phyloP scores from a whole-genome alignment of 2,329 filamentous ascomycete genomes.

The Colletotrichum sp. region DNA sequence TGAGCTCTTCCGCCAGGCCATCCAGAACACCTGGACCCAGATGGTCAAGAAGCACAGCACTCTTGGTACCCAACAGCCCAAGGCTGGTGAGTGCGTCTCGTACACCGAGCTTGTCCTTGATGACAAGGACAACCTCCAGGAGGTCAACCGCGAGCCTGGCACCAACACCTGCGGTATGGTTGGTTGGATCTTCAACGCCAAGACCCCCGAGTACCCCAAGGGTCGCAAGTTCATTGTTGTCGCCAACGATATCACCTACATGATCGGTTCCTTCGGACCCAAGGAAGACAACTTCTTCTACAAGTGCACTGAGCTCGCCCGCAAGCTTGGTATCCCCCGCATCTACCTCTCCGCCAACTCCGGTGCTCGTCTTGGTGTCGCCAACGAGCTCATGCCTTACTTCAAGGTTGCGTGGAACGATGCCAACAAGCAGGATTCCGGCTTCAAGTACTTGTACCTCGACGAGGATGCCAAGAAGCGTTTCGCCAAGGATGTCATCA shows the following conservation, averaged over 20 bases:
- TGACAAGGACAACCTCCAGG: constrained; percentile 87
- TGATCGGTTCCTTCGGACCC: constrained; percentile 97
- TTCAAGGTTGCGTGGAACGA: constrained; percentile 99
- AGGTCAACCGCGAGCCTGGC: constrained; percentile 93
- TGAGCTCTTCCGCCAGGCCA: constrained; percentile 96
- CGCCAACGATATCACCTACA: constrained; percentile 99
- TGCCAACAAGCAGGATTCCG: constrained; percentile 75
- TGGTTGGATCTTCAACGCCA: constrained; percentile 93
- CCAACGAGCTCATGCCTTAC: constrained; percentile 94
- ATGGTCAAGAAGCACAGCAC: constrained; percentile 75
- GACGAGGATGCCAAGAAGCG: constrained; percentile 84
- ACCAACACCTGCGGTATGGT: constrained; percentile 99
- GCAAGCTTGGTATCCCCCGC: constrained; percentile 91
- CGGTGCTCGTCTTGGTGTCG: constrained; percentile 94
- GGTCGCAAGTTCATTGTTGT: constrained; percentile 94
- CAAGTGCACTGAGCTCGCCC: constrained; percentile 96
- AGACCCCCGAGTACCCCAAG: constrained; percentile 92
- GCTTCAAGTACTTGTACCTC: constrained; percentile 97
- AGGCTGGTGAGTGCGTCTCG: constrained; percentile 88
- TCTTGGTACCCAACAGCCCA: constrained; percentile 81
- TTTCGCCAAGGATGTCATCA: constrained; percentile 78
- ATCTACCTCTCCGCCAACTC: constrained; percentile 99
- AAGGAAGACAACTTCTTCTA: constrained; percentile 98
- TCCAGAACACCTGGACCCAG: constrained; percentile 92
- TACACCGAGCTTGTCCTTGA: constrained; percentile 95